These are phyloP conservation scores for Daedalea quercina DNA, from an alignment of 768 basidiomycete species.

Conservation along the genomic window DNA sequence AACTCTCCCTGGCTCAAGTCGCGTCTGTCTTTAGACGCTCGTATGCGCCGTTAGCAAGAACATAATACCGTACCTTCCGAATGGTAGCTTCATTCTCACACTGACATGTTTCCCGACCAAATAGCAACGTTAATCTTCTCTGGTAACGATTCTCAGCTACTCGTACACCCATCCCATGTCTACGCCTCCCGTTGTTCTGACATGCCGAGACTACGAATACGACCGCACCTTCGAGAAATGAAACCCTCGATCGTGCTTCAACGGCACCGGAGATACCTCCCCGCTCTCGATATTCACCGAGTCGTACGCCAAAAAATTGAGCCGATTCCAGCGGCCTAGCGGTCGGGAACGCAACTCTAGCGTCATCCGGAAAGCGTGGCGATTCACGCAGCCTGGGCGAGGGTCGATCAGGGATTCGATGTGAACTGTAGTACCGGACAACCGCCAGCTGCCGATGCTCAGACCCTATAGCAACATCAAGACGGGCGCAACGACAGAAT, in stretches of 20 bases:
- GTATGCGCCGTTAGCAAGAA: too few relatives aligned
- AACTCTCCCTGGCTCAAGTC: background rate
- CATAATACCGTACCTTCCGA: too few relatives aligned
- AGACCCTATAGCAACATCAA: conserved; percentile 45
- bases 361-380: conserved; percentile 71
- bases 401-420: conserved; percentile 60
- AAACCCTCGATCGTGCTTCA: conserved; percentile 86
- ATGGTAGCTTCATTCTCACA: too few relatives aligned
- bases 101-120: too few relatives aligned
- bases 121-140: too few relatives aligned
- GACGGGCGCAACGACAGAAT: background rate
- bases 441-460: conserved; percentile 63
- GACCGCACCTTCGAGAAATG: conserved; percentile 91
- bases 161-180: too few relatives aligned
- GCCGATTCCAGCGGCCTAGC: conserved; percentile 78
- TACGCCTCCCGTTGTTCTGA: too few relatives aligned
- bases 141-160: too few relatives aligned
- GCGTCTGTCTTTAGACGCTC: background rate
- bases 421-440: conserved; percentile 53
- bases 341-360: conserved; percentile 69
- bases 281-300: conserved; percentile 73
- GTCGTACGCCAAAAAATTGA: conserved; percentile 68
- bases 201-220: conserved; percentile 27
- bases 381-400: conserved; percentile 20
- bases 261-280: conserved; percentile 57